Evolutionary conservation across 257 asterid species (phyloP).

Genomic region (Gentiana straminea): DNA sequence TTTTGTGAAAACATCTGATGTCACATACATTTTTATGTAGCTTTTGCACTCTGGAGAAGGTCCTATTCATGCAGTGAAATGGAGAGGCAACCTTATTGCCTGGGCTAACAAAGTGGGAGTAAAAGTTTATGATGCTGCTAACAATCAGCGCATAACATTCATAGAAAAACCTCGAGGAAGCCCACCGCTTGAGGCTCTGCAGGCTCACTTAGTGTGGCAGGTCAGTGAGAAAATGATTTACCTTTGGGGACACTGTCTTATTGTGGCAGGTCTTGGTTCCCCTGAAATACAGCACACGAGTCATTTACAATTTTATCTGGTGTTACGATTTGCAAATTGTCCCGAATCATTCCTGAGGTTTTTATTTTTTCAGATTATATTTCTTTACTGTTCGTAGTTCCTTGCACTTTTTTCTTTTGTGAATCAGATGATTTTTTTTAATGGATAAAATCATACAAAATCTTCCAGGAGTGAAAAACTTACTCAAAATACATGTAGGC

Average conservation of each 20-base stretch:
- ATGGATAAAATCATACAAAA: too few species aligned
- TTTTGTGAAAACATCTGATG: slow-evolving; percentile 12
- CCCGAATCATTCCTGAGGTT: not conserved
- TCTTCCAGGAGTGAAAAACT: too few species aligned
- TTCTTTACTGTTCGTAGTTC: too few species aligned
- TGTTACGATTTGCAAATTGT: not conserved
- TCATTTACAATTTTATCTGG: not conserved
- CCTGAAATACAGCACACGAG: not conserved
- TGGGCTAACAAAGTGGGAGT: slow-evolving; percentile 99
- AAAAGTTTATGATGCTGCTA: slow-evolving; percentile 93
- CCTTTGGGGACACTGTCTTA: not conserved
- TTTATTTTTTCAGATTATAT: too few species aligned
- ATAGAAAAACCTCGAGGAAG: slow-evolving; percentile 94
- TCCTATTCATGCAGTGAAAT: slow-evolving; percentile 90
- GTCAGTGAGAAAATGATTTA: slow-evolving; percentile 26
- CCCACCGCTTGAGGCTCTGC: slow-evolving; percentile 90
- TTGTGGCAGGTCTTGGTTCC: not conserved
- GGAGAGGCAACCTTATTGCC: slow-evolving; percentile 89
- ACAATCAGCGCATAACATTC: slow-evolving; percentile 82
- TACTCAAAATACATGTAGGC: too few species aligned
- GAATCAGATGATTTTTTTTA: too few species aligned
- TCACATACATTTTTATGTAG: slow-evolving; percentile 28
- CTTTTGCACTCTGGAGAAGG: slow-evolving; percentile 98
- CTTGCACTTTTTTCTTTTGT: too few species aligned
- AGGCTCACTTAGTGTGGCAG: slow-evolving; percentile 99